These are phyloP conservation scores for Skeletonema grethae DNA, from an alignment of 108 stramenopile genomes.

Conservation along the genomic window DNA sequence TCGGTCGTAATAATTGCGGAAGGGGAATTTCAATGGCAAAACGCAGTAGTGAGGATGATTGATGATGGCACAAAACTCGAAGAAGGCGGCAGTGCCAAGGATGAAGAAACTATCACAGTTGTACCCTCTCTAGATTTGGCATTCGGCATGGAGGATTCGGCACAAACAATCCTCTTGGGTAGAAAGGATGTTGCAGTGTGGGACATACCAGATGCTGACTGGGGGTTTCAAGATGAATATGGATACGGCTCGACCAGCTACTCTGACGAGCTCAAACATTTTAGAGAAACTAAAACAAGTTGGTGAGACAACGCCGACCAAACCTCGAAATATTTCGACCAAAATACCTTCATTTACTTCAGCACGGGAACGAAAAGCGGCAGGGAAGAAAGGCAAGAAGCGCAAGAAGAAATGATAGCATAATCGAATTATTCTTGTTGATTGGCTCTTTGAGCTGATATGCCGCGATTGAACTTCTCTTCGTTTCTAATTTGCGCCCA, in stretches of 20 bases:
- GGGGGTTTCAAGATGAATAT: slow-evolving; percentile 39
- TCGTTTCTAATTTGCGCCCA: neutral
- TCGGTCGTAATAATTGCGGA: slow-evolving; percentile 66
- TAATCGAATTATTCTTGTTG: neutral
- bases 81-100: neutral
- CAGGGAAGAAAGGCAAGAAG: slow-evolving; percentile 34
- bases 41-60: slow-evolving; percentile 30
- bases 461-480: neutral
- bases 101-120: slow-evolving; percentile 52
- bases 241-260: neutral
- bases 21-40: slow-evolving; percentile 63
- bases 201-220: slow-evolving; percentile 53
- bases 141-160: slow-evolving; percentile 10
- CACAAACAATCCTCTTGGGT: slow-evolving; percentile 27
- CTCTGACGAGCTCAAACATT: slow-evolving; percentile 2
- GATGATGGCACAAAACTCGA: neutral
- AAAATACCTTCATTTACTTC: slow-evolving; percentile 39
- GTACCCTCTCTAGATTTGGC: slow-evolving; percentile 45
- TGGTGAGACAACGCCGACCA: slow-evolving; percentile 9
- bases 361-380: slow-evolving; percentile 61
- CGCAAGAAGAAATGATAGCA: slow-evolving; percentile 21
- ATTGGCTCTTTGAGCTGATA: neutral
- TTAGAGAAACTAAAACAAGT: slow-evolving; percentile 33
- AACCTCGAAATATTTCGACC: neutral
- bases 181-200: slow-evolving; percentile 73